phyloP scores from a whole-genome alignment of 257 asterid genomes.

The Fraxinus anomala region DNA sequence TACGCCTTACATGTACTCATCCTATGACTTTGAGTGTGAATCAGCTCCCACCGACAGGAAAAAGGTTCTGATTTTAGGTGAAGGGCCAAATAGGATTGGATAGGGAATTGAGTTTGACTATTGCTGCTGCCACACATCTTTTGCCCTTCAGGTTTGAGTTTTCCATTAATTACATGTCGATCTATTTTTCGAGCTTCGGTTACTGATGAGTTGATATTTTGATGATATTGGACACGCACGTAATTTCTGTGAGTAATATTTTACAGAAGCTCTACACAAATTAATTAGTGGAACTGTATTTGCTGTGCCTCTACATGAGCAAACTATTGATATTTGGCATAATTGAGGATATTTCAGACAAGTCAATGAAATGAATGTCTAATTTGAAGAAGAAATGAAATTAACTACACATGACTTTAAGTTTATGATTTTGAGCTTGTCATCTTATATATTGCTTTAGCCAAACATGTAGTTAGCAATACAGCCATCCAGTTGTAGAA shows the following conservation, averaged over 20 bases:
- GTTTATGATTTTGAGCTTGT: neutral
- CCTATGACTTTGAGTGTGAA: slow-evolving; percentile 89
- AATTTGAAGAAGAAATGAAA: neutral
- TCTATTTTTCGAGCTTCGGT: slow-evolving; percentile 1
- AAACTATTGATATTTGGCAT: neutral
- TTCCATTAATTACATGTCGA: slow-evolving; percentile 6
- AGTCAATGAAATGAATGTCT: neutral
- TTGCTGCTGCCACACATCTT: slow-evolving; percentile 97
- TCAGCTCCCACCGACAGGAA: slow-evolving; percentile 75
- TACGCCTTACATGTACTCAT: slow-evolving; percentile 95
- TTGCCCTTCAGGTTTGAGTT: slow-evolving; percentile 85
- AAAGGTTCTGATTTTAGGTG: slow-evolving; percentile 91
- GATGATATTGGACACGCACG: neutral
- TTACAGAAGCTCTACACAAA: neutral
- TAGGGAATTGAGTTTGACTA: slow-evolving; percentile 98
- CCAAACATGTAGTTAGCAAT: neutral
- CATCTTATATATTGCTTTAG: neutral
- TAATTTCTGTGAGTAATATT: neutral
- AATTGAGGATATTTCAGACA: neutral
- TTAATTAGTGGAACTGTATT: neutral
- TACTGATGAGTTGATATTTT: neutral
- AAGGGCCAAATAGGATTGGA: slow-evolving; percentile 98
- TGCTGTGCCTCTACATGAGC: neutral
- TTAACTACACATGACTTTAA: neutral
- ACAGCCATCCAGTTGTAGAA: neutral